Conservation (phyloP, 495 filamentous ascomycete species). For the Neurospora intermedia region DNA sequence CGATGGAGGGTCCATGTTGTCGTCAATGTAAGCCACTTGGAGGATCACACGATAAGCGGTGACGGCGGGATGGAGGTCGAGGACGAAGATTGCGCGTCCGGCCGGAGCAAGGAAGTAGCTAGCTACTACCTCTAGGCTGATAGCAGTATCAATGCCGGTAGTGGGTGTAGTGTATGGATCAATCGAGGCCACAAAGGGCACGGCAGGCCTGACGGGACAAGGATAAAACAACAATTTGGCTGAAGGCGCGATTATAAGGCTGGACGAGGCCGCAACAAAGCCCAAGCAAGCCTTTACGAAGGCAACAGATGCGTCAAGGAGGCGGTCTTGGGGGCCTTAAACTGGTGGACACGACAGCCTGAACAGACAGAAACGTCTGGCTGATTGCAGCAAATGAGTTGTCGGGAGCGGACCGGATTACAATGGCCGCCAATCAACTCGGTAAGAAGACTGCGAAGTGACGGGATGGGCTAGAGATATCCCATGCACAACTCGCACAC, state of each 20-base stretch:
- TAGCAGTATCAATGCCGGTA: background rate
- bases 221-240: background rate
- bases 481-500: background rate
- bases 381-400: background rate
- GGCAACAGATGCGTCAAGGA: background rate
- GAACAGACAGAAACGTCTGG: background rate
- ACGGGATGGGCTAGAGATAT: background rate
- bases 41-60: background rate
- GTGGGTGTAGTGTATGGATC: background rate
- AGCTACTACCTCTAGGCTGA: background rate
- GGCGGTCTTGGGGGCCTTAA: background rate
- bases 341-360: background rate
- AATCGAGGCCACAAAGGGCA: background rate
- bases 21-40: background rate
- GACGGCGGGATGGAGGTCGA: background rate
- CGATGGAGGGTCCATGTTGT: conserved; percentile 25
- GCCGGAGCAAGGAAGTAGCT: too few species aligned
- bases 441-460: background rate
- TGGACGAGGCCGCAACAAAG: background rate
- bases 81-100: background rate
- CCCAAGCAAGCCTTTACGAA: background rate
- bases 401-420: background rate
- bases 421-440: background rate
- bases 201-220: background rate
- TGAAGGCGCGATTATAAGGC: background rate